Base-by-base conservation (phyloP, 2,329 filamentous ascomycete genomes). In the Chaetomium sp. region DNA sequence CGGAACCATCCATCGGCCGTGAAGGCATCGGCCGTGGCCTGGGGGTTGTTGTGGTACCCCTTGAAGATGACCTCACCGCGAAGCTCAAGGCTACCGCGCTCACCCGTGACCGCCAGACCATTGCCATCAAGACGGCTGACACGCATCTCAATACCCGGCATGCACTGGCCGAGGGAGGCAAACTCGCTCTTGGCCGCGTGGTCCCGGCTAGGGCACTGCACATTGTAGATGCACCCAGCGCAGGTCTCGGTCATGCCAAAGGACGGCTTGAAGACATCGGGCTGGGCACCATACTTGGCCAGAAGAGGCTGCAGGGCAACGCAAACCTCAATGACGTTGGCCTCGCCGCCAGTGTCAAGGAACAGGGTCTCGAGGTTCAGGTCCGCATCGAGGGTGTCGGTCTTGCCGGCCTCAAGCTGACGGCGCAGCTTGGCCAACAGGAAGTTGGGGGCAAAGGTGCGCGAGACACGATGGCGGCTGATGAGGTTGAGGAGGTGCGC, bases 41-140 rank as follows among this genome's bases (percentile, higher is more conserved):
- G 70, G 0, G 74, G 72, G 51, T 84, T 82, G 48, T 74, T 73
- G 77, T 81, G 86, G 64, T 88, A 88, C 2, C 79, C 77, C 54
- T 79, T 76, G 73, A 87, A 87, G 7, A 88, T 72, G 45, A 84
- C 81, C 0, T 77, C 76, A 1, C 76, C 82, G 4, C 74, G 74
- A 0, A 86, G 70, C 74, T 81, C 82, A 12, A 87, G 72, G 64
- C 85, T 77, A 1, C 85, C 84, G 5, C 73, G 66, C n/a, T 68
- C 62, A 34, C 66, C 66, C 6, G 55, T 19, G 7, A 56, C 61
- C 6, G 55, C 50, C 14, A 62, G 51, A 7, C 55, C 59, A 14
- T 52, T 35, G 7, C 56, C 53, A 9, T 59, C 58, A 12, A 53
- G 42, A n/a, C 36, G 51, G 12, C 58, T 64, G 37, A 78, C 57